Conservation (phyloP, 2,329 filamentous ascomycete genomes). For the Thermothelomyces thermophilus region DNA sequence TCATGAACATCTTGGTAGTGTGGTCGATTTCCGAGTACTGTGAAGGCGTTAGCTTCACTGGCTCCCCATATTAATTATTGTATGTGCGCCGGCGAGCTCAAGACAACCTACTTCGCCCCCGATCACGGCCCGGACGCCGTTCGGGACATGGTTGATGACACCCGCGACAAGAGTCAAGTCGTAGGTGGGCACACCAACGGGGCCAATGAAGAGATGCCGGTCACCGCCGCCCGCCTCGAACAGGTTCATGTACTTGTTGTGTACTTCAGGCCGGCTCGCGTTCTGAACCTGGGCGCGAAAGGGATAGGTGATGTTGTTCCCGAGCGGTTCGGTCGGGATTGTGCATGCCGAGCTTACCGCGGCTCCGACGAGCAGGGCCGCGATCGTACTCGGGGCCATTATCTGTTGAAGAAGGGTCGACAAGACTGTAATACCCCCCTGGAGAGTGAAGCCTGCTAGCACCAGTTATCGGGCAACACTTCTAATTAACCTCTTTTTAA, state of each 20-base stretch:
- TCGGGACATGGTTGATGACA: conserved; percentile 20
- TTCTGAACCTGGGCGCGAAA: conserved; percentile 37
- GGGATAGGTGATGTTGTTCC: conserved; percentile 30
- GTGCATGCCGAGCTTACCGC: conserved; percentile 28
- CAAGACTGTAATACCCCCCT: not conserved
- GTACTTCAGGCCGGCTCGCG: conserved; percentile 29
- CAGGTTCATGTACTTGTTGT: conserved; percentile 34
- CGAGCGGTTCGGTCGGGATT: conserved; percentile 26
- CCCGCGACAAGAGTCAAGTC: conserved; percentile 28
- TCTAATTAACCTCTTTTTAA: not conserved
- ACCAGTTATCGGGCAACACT: not conserved
- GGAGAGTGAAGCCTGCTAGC: not conserved
- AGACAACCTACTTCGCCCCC: conserved; percentile 20
- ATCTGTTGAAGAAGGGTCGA: not conserved
- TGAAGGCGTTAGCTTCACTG: conserved; percentile 1
- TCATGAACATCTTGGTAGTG: conserved; percentile 27
- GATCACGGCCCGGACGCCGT: conserved; percentile 21
- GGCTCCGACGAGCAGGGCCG: conserved; percentile 20
- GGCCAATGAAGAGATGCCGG: conserved; percentile 35
- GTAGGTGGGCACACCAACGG: conserved; percentile 25
- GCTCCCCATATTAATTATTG: no score
- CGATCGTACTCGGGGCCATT: conserved; percentile 15
- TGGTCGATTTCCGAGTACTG: conserved; percentile 25
- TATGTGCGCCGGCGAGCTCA: not conserved
- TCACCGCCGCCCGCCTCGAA: conserved; percentile 34